A percentile compares a stretch with the other conserved stretches of the same genome.
These are phyloP conservation scores for Pittosporum tobira DNA, from an alignment of 129 eudicot genomes.

Conservation along the genomic window DNA sequence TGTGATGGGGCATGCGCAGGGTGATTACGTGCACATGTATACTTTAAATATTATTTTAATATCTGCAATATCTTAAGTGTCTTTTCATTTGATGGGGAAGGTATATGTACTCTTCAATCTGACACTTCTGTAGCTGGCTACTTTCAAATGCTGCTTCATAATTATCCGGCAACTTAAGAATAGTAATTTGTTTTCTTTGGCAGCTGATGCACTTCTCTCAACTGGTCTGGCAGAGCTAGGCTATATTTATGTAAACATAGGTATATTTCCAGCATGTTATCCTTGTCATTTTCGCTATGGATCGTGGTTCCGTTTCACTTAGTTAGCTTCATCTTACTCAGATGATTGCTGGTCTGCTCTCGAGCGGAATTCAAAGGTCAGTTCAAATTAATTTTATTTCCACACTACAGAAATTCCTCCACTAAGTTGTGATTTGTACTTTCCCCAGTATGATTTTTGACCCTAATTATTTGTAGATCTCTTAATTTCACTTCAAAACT, in stretches of 20 bases:
- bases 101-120: no score
- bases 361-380: slow-evolving; percentile 44
- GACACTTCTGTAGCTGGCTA: no score
- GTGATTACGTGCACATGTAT: no score
- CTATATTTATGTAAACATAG: slow-evolving; percentile 68
- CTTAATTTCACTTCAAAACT: neutral
- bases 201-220: slow-evolving; percentile 98
- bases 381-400: slow-evolving; percentile 2
- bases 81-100: no score
- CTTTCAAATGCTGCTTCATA: neutral
- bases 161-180: neutral
- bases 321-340: slow-evolving; percentile 20
- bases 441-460: neutral
- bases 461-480: no score
- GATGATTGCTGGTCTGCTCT: slow-evolving; percentile 81
- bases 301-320: neutral
- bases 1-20: no score
- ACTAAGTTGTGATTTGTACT: no score
- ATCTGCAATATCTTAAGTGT: no score
- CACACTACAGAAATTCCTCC: no score
- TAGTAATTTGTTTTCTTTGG: slow-evolving; percentile 15
- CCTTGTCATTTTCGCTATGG: slow-evolving; percentile 12
- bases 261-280: slow-evolving; percentile 23
- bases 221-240: slow-evolving; percentile 84
- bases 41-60: no score